Conservation (phyloP, 768 basidiomycete species). For the Pluteus cervinus region DNA sequence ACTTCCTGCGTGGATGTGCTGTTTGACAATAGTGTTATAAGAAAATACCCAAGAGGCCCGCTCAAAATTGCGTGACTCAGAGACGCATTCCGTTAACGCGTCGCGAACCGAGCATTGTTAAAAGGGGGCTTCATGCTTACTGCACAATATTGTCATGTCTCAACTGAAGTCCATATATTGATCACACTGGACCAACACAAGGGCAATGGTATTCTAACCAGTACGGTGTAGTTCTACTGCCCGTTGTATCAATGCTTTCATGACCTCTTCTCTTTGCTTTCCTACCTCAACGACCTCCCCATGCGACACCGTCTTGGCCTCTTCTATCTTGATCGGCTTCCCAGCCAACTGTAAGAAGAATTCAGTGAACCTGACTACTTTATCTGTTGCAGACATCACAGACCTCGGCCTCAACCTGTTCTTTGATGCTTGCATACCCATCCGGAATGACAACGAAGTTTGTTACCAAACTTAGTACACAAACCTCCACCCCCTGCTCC, state of each 20-base stretch:
- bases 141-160: too few species aligned
- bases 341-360: constrained; percentile 52
- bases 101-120: too few species aligned
- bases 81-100: too few species aligned
- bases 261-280: constrained; percentile 60
- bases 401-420: constrained; percentile 76
- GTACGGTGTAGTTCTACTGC: constrained; percentile 39
- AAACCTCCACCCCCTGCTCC: constrained; percentile 67
- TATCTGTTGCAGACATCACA: constrained; percentile 12
- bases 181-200: too few species aligned
- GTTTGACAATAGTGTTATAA: too few species aligned
- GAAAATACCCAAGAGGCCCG: too few species aligned
- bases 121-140: too few species aligned
- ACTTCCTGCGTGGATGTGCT: too few species aligned
- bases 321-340: constrained; percentile 33
- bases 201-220: too few species aligned
- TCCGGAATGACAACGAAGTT: constrained; percentile 77
- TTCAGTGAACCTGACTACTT: neutral
- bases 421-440: constrained; percentile 59
- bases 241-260: constrained; percentile 64
- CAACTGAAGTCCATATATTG: too few species aligned
- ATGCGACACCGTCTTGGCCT: constrained; percentile 56
- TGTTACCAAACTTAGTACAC: constrained; percentile 81
- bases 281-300: constrained; percentile 72
- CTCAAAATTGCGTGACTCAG: too few species aligned